phyloP scores from a whole-genome alignment of 345 rosid species.

The Acer campestre region DNA sequence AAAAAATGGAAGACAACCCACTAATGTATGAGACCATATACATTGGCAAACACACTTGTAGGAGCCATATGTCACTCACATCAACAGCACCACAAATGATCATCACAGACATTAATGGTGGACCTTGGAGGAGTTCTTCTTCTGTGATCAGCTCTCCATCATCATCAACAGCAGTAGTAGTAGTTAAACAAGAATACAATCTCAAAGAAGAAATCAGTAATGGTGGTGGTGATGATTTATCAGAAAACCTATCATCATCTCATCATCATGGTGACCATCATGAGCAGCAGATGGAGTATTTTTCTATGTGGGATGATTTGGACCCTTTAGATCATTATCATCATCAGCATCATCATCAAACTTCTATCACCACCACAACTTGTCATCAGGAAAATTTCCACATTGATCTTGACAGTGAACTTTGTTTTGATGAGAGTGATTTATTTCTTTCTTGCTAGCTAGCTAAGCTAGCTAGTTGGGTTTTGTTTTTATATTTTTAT shows the following conservation, averaged over 20 bases:
- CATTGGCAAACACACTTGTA: constrained; percentile 69
- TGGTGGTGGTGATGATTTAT: constrained; percentile 14
- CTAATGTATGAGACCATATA: constrained; percentile 51
- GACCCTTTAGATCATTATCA: neutral
- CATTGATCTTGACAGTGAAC: neutral
- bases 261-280: neutral
- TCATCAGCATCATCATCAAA: neutral
- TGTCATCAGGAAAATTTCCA: neutral
- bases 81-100: constrained; percentile 25
- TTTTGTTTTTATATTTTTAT: neutral
- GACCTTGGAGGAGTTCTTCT: constrained; percentile 5
- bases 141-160: neutral
- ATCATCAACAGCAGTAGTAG: neutral
- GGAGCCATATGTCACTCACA: neutral
- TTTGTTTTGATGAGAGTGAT: constrained; percentile 22
- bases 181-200: constrained; percentile 20
- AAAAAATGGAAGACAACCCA: constrained; percentile 53
- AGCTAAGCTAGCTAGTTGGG: neutral
- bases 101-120: constrained; percentile 14
- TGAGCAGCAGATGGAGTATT: constrained; percentile 5
- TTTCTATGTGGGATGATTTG: constrained; percentile 34
- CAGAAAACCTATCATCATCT: constrained; percentile 17
- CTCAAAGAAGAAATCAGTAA: constrained; percentile 8
- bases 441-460: neutral
- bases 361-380: neutral